Conservation (phyloP, 164 flowering plant species). For the Vitis vinifera region ASM3070453v1 NC_081819.1:22330001-22330500, state of each 20-base stretch:
- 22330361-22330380: conserved; percentile 96
- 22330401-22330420: conserved; percentile 95
- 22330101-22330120: neutral
- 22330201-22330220: neutral
- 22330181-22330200: no score
- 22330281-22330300: no score
- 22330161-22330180: neutral
- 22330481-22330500: neutral
- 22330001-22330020: neutral
- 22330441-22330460: conserved; percentile 8
- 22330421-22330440: conserved; percentile 75
- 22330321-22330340: conserved; percentile 78
- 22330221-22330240: neutral
- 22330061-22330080: neutral
- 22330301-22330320: conserved; percentile 61
- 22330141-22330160: neutral
- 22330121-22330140: neutral
- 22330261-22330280: neutral
- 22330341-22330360: conserved; percentile 98
- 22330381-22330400: conserved; percentile 94
- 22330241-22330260: neutral
- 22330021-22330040: neutral
- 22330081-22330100: neutral
- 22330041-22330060: neutral
- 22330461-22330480: neutral